Evolutionary conservation across 805 yeast species (phyloP).

Genomic region (Metschnikowia shivogae): DNA sequence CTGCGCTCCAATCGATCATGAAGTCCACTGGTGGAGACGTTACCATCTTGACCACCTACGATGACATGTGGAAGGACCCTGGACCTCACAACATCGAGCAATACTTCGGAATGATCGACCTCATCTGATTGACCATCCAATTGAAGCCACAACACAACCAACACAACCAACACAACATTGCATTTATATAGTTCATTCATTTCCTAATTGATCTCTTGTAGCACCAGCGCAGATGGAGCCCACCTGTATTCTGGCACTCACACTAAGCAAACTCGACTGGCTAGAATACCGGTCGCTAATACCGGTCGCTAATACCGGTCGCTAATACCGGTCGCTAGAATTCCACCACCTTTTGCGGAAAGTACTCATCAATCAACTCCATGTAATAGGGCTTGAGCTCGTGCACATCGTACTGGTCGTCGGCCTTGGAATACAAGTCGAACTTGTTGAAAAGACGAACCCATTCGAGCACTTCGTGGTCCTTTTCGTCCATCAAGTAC

Average conservation of each 20-base stretch:
- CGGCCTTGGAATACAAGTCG: constrained; percentile 63
- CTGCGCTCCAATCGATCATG: constrained; percentile 64
- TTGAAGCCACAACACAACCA: too few relatives aligned
- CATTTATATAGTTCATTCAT: neutral
- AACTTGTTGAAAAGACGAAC: constrained; percentile 65
- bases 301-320: too few relatives aligned
- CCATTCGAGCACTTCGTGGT: constrained; percentile 55
- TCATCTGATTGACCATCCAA: constrained; percentile 19
- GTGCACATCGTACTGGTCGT: constrained; percentile 44
- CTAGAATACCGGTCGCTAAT: too few relatives aligned
- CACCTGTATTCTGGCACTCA: too few relatives aligned
- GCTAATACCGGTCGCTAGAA: too few relatives aligned
- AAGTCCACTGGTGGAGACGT: constrained; percentile 54
- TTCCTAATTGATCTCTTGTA: neutral
- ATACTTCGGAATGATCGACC: constrained; percentile 65
- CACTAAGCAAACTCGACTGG: too few relatives aligned
- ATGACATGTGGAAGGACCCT: constrained; percentile 85
- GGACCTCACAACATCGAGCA: constrained; percentile 86
- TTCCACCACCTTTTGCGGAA: constrained; percentile 54
- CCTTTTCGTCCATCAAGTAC: constrained; percentile 62
- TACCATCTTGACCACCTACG: constrained; percentile 72
- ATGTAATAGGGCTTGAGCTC: constrained; percentile 54
- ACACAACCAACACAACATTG: too few relatives aligned
- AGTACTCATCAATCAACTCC: constrained; percentile 63
- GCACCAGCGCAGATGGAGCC: too few relatives aligned